A percentile compares a stretch with the other conserved stretches of the same genome.
phyloP scores from a whole-genome alignment of 805 yeast species.

The Yamadazyma takamatsuzukensis region DNA sequence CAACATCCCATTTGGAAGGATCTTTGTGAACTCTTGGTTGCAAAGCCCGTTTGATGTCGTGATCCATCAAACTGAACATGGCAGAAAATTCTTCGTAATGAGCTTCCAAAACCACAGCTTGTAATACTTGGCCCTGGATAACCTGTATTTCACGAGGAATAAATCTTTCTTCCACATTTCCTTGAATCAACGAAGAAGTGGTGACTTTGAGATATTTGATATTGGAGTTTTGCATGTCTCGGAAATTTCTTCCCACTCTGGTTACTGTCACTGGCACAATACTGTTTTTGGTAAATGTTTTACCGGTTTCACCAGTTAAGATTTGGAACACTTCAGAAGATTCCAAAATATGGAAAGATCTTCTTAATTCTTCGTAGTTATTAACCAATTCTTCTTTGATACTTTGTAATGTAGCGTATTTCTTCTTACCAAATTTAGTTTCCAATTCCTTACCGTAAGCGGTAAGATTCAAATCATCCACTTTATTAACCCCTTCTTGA shows the following conservation, averaged over 20 bases:
- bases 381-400: slow-evolving; percentile 83
- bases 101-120: slow-evolving; percentile 69
- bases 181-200: slow-evolving; percentile 40
- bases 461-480: slow-evolving; percentile 83
- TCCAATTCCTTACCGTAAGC: slow-evolving; percentile 91
- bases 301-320: slow-evolving; percentile 81
- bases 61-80: slow-evolving; percentile 64
- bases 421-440: slow-evolving; percentile 63
- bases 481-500: slow-evolving; percentile 66
- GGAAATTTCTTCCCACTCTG: slow-evolving; percentile 62
- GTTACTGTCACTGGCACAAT: slow-evolving; percentile 73
- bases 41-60: slow-evolving; percentile 56
- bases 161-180: slow-evolving; percentile 43
- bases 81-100: slow-evolving; percentile 75
- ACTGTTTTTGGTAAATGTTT: slow-evolving; percentile 62
- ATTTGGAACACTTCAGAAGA: slow-evolving; percentile 77
- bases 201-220: slow-evolving; percentile 37
- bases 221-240: slow-evolving; percentile 48
- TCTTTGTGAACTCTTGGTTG: slow-evolving; percentile 48
- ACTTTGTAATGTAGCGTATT: slow-evolving; percentile 75
- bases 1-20: slow-evolving; percentile 74
- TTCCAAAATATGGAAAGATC: slow-evolving; percentile 60
- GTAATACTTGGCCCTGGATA: slow-evolving; percentile 73
- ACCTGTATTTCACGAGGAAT: slow-evolving; percentile 43
- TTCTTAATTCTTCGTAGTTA: slow-evolving; percentile 83